Evolutionary conservation across 768 basidiomycete genomes (phyloP).

Genomic region (Podaxis sp.): DNA sequence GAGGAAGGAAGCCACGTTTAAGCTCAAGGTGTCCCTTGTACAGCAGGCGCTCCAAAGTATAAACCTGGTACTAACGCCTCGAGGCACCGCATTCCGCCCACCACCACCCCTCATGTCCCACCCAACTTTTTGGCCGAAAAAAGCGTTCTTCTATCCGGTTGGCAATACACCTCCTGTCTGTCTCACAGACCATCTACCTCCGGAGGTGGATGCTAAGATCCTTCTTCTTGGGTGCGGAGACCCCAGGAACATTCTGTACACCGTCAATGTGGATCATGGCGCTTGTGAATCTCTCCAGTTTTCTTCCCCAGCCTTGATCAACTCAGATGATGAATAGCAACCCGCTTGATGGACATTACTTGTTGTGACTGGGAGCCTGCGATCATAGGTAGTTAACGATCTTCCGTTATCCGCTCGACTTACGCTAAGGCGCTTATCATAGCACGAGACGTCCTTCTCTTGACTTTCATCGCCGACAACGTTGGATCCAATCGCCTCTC

Average conservation of each 20-base stretch:
- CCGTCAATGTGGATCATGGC: conserved; percentile 32
- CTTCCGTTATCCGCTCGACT: background rate
- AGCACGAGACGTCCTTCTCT: conserved; percentile 52
- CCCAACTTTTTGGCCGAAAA: conserved; percentile 42
- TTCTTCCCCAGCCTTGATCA: background rate
- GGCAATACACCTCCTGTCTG: conserved; percentile 59
- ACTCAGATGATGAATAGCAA: conserved; percentile 18
- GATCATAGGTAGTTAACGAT: conserved; percentile 36
- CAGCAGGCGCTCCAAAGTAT: too few species aligned
- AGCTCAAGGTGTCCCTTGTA: too few species aligned
- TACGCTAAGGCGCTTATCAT: background rate
- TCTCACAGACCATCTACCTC: conserved; percentile 46
- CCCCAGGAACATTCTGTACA: conserved; percentile 53
- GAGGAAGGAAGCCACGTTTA: too few species aligned
- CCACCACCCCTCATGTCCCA: conserved; percentile 37
- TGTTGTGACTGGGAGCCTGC: conserved; percentile 52
- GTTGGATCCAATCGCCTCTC: conserved; percentile 15
- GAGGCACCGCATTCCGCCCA: too few species aligned
- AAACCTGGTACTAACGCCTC: too few species aligned
- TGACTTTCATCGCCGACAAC: conserved; percentile 41
- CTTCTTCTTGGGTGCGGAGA: conserved; percentile 61
- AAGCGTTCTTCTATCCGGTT: conserved; percentile 54
- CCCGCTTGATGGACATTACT: conserved; percentile 44
- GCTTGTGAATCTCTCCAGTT: conserved; percentile 21
- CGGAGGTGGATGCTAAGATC: conserved; percentile 46